These are phyloP conservation scores for Irpex lacteus DNA, from an alignment of 1,284 basidiomycete species.

Conservation along the genomic window DNA sequence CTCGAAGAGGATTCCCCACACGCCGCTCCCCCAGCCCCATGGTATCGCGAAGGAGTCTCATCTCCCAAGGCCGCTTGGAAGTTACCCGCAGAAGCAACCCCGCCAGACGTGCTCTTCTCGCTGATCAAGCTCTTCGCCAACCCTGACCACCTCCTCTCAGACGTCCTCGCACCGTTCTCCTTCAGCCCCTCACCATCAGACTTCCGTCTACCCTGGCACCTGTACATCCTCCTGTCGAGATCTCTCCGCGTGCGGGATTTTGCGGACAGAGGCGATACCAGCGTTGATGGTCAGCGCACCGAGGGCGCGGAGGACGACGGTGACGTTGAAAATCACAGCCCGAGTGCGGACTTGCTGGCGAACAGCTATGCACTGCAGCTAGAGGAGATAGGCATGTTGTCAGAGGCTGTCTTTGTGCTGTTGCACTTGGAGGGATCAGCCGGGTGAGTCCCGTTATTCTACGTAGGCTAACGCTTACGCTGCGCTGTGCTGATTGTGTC, in stretches of 20 bases:
- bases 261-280: conserved; percentile 66
- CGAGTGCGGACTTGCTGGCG: conserved; percentile 80
- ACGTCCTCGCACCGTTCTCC: conserved; percentile 64
- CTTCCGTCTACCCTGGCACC: conserved; percentile 88
- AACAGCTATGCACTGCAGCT: conserved; percentile 87
- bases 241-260: conserved; percentile 85
- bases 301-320: conserved; percentile 37
- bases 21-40: conserved; percentile 68
- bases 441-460: conserved; percentile 51
- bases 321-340: conserved; percentile 68
- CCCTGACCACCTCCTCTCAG: conserved; percentile 61
- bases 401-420: conserved; percentile 87
- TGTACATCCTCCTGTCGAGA: conserved; percentile 86
- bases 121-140: conserved; percentile 81
- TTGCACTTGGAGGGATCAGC: conserved; percentile 81
- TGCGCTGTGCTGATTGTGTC: not conserved
- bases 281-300: conserved; percentile 28
- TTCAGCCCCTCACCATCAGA: conserved; percentile 79
- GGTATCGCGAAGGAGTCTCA: conserved; percentile 51
- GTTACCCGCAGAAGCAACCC: conserved; percentile 33
- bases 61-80: conserved; percentile 31
- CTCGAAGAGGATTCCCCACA: conserved; percentile 40
- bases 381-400: conserved; percentile 78
- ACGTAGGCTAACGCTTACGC: conserved; percentile 2
- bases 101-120: conserved; percentile 76